Evolutionary conservation across 257 asterid species (phyloP).

Genomic region (Verbascum thapsus): DNA sequence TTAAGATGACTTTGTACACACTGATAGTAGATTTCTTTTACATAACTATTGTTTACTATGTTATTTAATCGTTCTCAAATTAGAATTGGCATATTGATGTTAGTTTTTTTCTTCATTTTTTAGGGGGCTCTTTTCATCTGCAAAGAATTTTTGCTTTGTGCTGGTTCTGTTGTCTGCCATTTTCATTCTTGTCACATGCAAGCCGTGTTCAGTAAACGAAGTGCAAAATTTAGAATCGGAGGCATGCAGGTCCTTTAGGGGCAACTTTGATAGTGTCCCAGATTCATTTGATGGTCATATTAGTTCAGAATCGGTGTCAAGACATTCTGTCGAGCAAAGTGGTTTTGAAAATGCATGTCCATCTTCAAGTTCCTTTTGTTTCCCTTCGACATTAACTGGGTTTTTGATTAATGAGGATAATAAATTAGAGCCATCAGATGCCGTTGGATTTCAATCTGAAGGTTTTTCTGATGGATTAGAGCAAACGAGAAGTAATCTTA

Average conservation of each 20-base stretch:
- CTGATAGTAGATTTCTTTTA: background rate
- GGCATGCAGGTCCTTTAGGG: slow-evolving; percentile 41
- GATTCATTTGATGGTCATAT: slow-evolving; percentile 37
- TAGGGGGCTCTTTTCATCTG: slow-evolving; percentile 10
- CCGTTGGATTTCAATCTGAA: slow-evolving; percentile 35
- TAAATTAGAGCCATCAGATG: slow-evolving; percentile 30
- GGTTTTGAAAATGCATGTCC: slow-evolving; percentile 47
- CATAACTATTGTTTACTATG: background rate
- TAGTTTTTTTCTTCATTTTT: background rate
- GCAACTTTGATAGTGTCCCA: slow-evolving; percentile 27
- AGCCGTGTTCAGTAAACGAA: slow-evolving; percentile 13
- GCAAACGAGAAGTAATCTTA: slow-evolving; percentile 38
- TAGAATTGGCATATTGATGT: background rate
- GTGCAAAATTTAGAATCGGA: slow-evolving; percentile 36
- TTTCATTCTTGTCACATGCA: slow-evolving; percentile 13
- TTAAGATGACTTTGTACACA: background rate
- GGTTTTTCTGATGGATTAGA: slow-evolving; percentile 32
- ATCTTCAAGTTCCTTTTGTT: slow-evolving; percentile 57
- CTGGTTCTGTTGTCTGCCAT: slow-evolving; percentile 18
- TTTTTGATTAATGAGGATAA: slow-evolving; percentile 33
- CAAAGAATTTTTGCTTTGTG: background rate
- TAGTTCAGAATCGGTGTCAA: slow-evolving; percentile 33
- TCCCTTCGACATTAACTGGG: slow-evolving; percentile 63
- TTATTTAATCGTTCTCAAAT: background rate
- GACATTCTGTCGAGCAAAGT: slow-evolving; percentile 29